Evolutionary conservation across 176 grass and related monocot species (phyloP).

Genomic region (Phragmites australis): DNA sequence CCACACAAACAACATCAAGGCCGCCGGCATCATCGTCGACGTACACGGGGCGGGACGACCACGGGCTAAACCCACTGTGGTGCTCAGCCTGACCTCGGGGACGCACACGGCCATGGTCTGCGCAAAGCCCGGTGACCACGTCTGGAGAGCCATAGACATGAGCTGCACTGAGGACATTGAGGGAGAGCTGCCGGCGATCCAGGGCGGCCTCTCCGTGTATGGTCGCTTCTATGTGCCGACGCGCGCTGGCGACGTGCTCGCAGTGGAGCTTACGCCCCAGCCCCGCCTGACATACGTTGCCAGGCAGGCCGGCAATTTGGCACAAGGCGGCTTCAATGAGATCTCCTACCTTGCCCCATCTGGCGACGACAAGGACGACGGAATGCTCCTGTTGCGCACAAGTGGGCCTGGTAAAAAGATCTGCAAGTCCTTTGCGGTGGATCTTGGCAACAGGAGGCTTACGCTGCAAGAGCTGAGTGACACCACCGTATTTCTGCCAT

Average conservation of each 20-base stretch:
- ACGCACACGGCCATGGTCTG: neutral
- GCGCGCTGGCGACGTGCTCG: no score
- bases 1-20: neutral
- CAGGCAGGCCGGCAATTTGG: neutral
- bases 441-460: neutral
- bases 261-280: neutral
- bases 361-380: rapidly evolving
- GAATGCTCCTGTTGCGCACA: neutral
- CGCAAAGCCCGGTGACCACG: no score
- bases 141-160: no score
- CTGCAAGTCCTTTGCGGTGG: neutral
- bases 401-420: no score
- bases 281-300: neutral
- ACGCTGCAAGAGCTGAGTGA: neutral
- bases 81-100: neutral
- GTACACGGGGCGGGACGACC: neutral
- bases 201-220: no score
- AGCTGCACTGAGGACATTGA: no score
- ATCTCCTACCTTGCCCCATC: neutral
- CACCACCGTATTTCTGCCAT: neutral
- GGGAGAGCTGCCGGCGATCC: no score
- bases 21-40: neutral
- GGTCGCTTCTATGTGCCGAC: no score
- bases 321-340: neutral
- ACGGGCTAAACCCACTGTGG: neutral